Percentiles rank a stretch among this genome's conserved stretches.
Conservation (phyloP, 2,329 filamentous ascomycete species). For the Fusarium irregulare region DNA sequence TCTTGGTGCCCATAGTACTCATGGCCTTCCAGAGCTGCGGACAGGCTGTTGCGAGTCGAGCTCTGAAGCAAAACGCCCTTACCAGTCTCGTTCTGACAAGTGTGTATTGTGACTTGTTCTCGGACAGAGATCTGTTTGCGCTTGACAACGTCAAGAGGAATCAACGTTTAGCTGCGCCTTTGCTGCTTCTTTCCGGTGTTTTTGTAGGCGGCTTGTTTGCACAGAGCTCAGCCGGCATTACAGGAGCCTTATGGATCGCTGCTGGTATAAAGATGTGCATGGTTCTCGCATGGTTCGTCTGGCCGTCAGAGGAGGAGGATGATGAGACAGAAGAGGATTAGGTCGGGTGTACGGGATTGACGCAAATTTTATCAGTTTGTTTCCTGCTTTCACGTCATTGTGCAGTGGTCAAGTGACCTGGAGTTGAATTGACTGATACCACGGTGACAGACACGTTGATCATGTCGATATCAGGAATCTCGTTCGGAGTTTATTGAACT, state of each 20-base stretch:
- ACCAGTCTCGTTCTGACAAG: constrained; percentile 85
- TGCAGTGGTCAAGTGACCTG: constrained; percentile 24
- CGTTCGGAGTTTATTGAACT: constrained; percentile 10
- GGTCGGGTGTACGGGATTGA: not conserved
- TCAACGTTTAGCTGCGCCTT: constrained; percentile 60
- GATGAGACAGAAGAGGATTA: constrained; percentile 6
- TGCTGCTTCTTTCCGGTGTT: constrained; percentile 62
- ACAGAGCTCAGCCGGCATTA: constrained; percentile 59
- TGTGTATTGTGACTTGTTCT: constrained; percentile 83
- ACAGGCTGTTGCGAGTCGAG: constrained; percentile 79
- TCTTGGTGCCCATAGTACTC: constrained; percentile 73
- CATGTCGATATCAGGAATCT: constrained; percentile 26
- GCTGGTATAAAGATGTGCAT: constrained; percentile 67
- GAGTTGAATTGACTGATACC: constrained; percentile 24
- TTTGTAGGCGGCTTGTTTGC: constrained; percentile 62
- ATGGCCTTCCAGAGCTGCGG: constrained; percentile 83
- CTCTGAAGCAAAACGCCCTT: constrained; percentile 74
- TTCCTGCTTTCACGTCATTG: constrained; percentile 3
- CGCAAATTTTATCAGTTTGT: not conserved
- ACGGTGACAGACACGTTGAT: constrained; percentile 23
- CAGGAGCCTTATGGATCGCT: constrained; percentile 68
- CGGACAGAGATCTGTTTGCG: constrained; percentile 65
- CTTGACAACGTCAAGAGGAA: constrained; percentile 61
- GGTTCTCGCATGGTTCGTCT: constrained; percentile 69
- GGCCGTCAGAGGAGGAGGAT: constrained; percentile 60